A percentile compares a stretch with the other conserved stretches of the same genome.
Evolutionary conservation across 371 early-diverging fungal genomes (phyloP).

Genomic region (Apophysomyces sp.): DNA sequence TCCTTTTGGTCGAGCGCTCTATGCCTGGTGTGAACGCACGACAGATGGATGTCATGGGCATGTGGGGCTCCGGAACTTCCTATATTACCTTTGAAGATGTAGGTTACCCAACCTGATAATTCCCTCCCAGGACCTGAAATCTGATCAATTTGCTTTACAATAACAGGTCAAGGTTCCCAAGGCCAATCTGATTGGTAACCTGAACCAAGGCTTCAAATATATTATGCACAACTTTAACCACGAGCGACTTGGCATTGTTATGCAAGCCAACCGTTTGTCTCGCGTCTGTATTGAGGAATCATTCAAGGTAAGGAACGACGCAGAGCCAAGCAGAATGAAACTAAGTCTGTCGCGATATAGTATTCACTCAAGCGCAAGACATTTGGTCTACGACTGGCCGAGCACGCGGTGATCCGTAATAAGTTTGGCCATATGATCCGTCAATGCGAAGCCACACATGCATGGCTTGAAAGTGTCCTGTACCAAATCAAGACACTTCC

Average conservation of each 20-base stretch:
- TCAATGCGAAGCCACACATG: slow-evolving; percentile 84
- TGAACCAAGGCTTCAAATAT: slow-evolving; percentile 87
- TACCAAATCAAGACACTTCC: slow-evolving; percentile 73
- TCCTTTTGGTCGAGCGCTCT: slow-evolving; percentile 73
- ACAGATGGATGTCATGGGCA: slow-evolving; percentile 71
- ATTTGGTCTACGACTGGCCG: slow-evolving; percentile 79
- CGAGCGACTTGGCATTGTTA: slow-evolving; percentile 77
- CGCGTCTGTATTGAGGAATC: slow-evolving; percentile 88
- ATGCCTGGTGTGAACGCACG: slow-evolving; percentile 83
- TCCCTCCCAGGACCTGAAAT: too few relatives aligned
- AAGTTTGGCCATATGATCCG: slow-evolving; percentile 79
- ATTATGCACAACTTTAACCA: slow-evolving; percentile 81
- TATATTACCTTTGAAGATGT: slow-evolving; percentile 82
- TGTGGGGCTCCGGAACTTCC: slow-evolving; percentile 82
- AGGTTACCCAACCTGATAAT: not conserved
- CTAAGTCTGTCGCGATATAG: too few relatives aligned
- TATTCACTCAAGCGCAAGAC: slow-evolving; percentile 87
- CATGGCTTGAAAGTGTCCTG: slow-evolving; percentile 77
- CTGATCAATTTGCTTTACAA: not conserved
- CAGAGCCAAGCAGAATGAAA: not conserved
- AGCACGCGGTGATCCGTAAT: slow-evolving; percentile 72
- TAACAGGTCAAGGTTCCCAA: slow-evolving; percentile 72
- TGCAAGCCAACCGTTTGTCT: slow-evolving; percentile 82
- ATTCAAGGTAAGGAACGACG: slow-evolving; percentile 45
- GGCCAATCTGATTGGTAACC: slow-evolving; percentile 80